Conservation (phyloP, 768 basidiomycete genomes). For the Arthromyces matolae region DNA sequence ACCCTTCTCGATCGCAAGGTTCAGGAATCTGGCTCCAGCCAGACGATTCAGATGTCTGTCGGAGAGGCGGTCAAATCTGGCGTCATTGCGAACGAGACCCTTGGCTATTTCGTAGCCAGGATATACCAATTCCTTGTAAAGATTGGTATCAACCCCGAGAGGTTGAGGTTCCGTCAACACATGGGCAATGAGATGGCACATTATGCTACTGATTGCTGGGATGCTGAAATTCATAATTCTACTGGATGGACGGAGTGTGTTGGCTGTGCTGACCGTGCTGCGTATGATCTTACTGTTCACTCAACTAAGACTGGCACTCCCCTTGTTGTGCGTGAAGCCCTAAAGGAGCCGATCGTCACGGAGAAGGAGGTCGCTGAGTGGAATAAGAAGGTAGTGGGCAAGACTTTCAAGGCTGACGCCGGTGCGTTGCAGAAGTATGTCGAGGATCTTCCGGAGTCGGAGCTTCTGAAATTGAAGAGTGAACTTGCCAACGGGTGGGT, state of each 20-base stretch:
- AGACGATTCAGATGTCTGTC: conserved; percentile 62
- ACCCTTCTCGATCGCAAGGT: conserved; percentile 77
- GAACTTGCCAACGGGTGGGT: conserved; percentile 74
- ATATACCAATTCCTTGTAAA: conserved; percentile 86
- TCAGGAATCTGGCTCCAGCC: conserved; percentile 72
- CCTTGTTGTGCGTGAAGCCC: conserved; percentile 79
- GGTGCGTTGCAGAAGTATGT: conserved; percentile 60
- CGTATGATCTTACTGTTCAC: conserved; percentile 94
- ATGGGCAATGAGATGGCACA: conserved; percentile 99
- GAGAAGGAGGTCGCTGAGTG: conserved; percentile 78
- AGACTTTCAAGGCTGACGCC: conserved; percentile 85
- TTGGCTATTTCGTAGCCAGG: conserved; percentile 95
- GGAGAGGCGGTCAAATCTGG: conserved; percentile 87
- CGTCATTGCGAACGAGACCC: conserved; percentile 92
- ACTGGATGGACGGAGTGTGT: conserved; percentile 97
- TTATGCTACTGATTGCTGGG: conserved; percentile 99
- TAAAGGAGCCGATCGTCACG: conserved; percentile 80
- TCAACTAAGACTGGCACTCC: conserved; percentile 77
- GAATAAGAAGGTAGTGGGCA: conserved; percentile 87
- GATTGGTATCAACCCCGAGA: conserved; percentile 82
- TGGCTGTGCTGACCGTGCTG: conserved; percentile 96
- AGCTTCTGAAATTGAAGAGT: conserved; percentile 60
- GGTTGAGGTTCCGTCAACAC: conserved; percentile 94
- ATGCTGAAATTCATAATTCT: conserved; percentile 94
- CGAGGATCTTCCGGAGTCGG: conserved; percentile 60